Conservation (phyloP, 2,329 filamentous ascomycete species). For the Knufia petricola region DNA sequence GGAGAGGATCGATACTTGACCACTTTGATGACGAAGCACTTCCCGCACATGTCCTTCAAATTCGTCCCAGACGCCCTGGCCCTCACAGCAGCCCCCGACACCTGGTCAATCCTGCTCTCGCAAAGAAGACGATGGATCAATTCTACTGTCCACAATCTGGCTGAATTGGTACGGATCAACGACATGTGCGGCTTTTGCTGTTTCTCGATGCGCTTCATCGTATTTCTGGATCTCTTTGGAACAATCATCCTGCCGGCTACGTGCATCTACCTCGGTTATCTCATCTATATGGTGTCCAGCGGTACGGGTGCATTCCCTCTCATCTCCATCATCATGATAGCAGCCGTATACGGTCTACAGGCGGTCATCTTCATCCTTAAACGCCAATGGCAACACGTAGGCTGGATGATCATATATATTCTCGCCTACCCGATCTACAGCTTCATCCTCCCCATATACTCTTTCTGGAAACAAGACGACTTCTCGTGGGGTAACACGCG, state of each 20-base stretch:
- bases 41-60: slow-evolving; percentile 91
- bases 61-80: slow-evolving; percentile 90
- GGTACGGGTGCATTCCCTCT: slow-evolving; percentile 66
- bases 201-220: slow-evolving; percentile 95
- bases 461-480: slow-evolving; percentile 99
- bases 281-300: slow-evolving; percentile 70
- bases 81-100: slow-evolving; percentile 85
- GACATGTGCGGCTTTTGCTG: slow-evolving; percentile 98
- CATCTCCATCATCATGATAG: slow-evolving; percentile 59
- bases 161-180: slow-evolving; percentile 78
- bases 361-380: slow-evolving; percentile 89
- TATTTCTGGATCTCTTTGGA: slow-evolving; percentile 86
- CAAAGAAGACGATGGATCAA: slow-evolving; percentile 99
- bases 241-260: slow-evolving; percentile 88
- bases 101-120: slow-evolving; percentile 89
- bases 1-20: slow-evolving; percentile 97
- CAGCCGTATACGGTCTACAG: slow-evolving; percentile 54
- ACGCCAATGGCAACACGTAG: slow-evolving; percentile 99
- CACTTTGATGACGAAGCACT: slow-evolving; percentile 96
- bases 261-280: slow-evolving; percentile 73
- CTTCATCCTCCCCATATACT: slow-evolving; percentile 84
- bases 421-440: slow-evolving; percentile 85
- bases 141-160: slow-evolving; percentile 93
- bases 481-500: slow-evolving; percentile 98
- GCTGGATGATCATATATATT: slow-evolving; percentile 97